Conservation (phyloP, 2,329 filamentous ascomycete genomes). For the Penicillium nordicum region DNA sequence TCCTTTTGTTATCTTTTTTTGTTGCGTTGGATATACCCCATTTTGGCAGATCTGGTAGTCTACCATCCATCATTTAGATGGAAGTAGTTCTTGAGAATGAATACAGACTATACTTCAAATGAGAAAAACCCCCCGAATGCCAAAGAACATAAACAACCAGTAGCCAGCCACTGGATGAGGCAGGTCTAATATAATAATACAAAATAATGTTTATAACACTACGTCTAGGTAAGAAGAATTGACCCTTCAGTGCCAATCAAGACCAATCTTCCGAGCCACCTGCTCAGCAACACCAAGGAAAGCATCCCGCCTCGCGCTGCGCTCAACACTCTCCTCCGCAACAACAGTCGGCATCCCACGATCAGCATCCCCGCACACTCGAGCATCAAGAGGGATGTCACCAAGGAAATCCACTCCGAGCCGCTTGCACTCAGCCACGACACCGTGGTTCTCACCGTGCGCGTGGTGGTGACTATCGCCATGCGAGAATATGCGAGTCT, state of each 20-base stretch:
- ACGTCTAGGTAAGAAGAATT: background rate
- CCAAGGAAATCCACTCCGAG: slow-evolving; percentile 76
- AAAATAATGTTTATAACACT: background rate
- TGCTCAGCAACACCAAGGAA: slow-evolving; percentile 68
- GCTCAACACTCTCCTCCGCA: slow-evolving; percentile 61
- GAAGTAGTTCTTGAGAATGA: background rate
- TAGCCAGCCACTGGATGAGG: background rate
- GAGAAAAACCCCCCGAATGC: background rate
- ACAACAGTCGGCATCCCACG: slow-evolving; percentile 86
- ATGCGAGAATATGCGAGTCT: slow-evolving; percentile 70
- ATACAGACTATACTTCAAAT: slow-evolving; percentile 1
- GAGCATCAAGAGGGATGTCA: slow-evolving; percentile 81
- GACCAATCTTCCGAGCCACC: slow-evolving; percentile 45
- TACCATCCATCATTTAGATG: background rate
- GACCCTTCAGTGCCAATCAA: slow-evolving; percentile 36
- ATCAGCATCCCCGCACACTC: slow-evolving; percentile 84
- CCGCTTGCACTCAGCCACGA: slow-evolving; percentile 65
- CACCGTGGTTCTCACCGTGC: slow-evolving; percentile 53
- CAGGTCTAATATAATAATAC: background rate
- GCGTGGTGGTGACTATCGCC: slow-evolving; percentile 26
- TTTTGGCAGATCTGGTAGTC: background rate
- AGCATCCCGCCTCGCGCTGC: slow-evolving; percentile 65
- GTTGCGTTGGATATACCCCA: slow-evolving; percentile 3
- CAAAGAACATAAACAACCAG: background rate
- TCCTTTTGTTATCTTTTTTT: background rate